phyloP scores from a whole-genome alignment of 2,329 filamentous ascomycete species.

The Calonectria honghensis region DNA sequence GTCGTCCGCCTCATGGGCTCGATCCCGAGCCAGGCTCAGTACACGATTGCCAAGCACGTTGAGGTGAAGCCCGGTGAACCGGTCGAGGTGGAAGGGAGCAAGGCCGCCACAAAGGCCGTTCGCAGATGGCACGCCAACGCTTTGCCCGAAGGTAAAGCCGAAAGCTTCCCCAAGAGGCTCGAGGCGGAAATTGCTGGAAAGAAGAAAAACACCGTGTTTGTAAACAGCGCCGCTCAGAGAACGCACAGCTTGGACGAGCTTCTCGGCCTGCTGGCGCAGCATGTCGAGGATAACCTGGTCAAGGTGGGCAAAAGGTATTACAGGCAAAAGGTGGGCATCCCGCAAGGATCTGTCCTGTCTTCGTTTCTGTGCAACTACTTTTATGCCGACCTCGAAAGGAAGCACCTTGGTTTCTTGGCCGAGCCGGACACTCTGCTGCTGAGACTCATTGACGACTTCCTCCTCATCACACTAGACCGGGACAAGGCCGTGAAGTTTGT shows the following conservation, averaged over 20 bases:
- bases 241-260: constrained; percentile 75
- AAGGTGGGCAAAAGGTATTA: constrained; percentile 93
- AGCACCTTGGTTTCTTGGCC: constrained; percentile 80
- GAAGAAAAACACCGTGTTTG: constrained; percentile 83
- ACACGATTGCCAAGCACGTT: constrained; percentile 83
- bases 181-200: constrained; percentile 61
- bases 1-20: constrained; percentile 80
- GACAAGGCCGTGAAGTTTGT: constrained; percentile 83
- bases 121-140: constrained; percentile 74
- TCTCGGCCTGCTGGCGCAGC: constrained; percentile 82
- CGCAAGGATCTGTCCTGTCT: constrained; percentile 93
- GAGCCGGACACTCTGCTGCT: constrained; percentile 79
- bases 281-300: constrained; percentile 90
- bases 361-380: constrained; percentile 95
- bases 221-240: constrained; percentile 79
- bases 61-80: constrained; percentile 76
- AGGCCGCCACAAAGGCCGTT: constrained; percentile 60
- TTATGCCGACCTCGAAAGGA: constrained; percentile 89
- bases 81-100: constrained; percentile 46
- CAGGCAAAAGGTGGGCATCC: constrained; percentile 90
- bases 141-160: constrained; percentile 62
- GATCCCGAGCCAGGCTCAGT: constrained; percentile 75
- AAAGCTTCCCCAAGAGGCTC: constrained; percentile 68
- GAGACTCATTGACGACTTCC: constrained; percentile 92
- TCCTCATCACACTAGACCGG: constrained; percentile 85